Percentiles rank a stretch among this genome's conserved stretches.
Conservation (phyloP, 805 yeast species). For the Dipodascus geniculatus region DNA sequence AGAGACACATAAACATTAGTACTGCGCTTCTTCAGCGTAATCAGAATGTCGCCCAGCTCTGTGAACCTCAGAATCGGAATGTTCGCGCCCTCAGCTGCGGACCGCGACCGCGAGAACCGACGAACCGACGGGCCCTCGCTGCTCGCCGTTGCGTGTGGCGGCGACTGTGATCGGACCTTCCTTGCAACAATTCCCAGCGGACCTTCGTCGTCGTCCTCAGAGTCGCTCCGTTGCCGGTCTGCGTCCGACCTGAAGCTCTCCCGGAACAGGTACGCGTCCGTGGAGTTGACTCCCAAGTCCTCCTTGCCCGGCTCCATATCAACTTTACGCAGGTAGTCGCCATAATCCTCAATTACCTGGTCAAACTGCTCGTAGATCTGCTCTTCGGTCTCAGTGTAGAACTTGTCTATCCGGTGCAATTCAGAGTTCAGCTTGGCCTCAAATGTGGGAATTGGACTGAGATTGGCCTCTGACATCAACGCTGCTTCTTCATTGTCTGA, state of each 20-base stretch:
- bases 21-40: conserved; percentile 57
- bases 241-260: conserved; percentile 5
- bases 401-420: conserved; percentile 59
- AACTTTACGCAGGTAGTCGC: conserved; percentile 37
- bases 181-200: background rate
- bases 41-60: conserved; percentile 36
- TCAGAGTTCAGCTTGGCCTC: conserved; percentile 66
- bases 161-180: background rate
- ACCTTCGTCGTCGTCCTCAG: conserved; percentile 5
- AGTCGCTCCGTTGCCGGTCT: conserved; percentile 3
- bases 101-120: conserved; percentile 12
- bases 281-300: background rate
- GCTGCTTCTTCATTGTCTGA: conserved; percentile 19
- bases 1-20: conserved; percentile 58
- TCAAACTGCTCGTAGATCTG: conserved; percentile 42
- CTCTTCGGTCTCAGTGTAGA: conserved; percentile 59
- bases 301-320: conserved; percentile 4
- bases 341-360: conserved; percentile 48
- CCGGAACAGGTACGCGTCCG: conserved; percentile 2
- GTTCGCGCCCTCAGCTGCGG: conserved; percentile 10
- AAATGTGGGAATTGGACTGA: conserved; percentile 50
- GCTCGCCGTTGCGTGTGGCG: conserved; percentile 4
- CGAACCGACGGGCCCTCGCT: conserved; percentile 24
- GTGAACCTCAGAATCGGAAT: conserved; percentile 12
- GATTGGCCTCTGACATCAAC: conserved; percentile 24